Evolutionary conservation across 1,139 yeast species (phyloP).

Genomic region (Scheffersomyces quercinus): DNA sequence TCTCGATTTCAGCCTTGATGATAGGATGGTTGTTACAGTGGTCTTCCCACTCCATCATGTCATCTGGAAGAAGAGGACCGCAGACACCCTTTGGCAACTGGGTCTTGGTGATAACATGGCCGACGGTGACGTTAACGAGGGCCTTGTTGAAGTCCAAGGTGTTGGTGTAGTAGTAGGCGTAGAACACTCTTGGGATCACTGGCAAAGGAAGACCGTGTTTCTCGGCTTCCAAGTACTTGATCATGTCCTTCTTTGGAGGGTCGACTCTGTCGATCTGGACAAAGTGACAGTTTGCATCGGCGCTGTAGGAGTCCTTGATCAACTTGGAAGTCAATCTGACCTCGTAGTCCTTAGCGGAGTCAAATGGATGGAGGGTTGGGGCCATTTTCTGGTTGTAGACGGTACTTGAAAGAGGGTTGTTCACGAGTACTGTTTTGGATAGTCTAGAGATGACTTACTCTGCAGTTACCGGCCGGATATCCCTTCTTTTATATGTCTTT

Average conservation of each 20-base stretch:
- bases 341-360: slow-evolving; percentile 67
- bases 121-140: slow-evolving; percentile 64
- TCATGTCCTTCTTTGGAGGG: slow-evolving; percentile 79
- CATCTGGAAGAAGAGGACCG: slow-evolving; percentile 77
- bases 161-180: slow-evolving; percentile 64
- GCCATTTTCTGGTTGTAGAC: slow-evolving; percentile 11
- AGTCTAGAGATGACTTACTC: no score
- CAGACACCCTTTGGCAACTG: slow-evolving; percentile 62
- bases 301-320: slow-evolving; percentile 57
- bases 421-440: no score
- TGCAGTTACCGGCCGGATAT: no score
- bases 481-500: no score
- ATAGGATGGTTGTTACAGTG: slow-evolving; percentile 55
- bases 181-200: slow-evolving; percentile 62
- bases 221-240: slow-evolving; percentile 70
- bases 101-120: slow-evolving; percentile 61
- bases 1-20: slow-evolving; percentile 62
- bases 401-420: no score
- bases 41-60: slow-evolving; percentile 57
- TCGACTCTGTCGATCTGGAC: slow-evolving; percentile 72
- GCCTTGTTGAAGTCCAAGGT: slow-evolving; percentile 68
- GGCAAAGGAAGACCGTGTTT: slow-evolving; percentile 59
- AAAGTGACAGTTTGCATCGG: slow-evolving; percentile 58
- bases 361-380: slow-evolving; percentile 53
- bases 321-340: slow-evolving; percentile 62